Evolutionary conservation across 306 rosid genomes (phyloP).

Genomic region (Prunus salicina): DNA sequence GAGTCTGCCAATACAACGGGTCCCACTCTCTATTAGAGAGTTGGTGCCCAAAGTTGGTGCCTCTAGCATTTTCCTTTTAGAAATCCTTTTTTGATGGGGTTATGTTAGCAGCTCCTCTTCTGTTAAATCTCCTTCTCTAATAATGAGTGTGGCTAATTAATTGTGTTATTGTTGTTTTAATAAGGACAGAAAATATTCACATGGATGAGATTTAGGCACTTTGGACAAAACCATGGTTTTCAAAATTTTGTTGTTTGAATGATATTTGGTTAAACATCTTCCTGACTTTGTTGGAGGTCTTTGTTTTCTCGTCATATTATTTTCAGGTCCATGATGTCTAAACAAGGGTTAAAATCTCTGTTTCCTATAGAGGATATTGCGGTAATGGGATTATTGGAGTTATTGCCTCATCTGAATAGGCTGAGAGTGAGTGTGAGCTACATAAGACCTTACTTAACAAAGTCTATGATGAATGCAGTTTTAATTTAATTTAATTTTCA

Average conservation of each 20-base stretch:
- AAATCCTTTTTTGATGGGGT: not conserved
- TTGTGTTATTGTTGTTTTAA: not conserved
- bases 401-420: conserved; percentile 64
- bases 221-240: not conserved
- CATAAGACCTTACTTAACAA: not conserved
- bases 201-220: not conserved
- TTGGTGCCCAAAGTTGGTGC: too few species aligned
- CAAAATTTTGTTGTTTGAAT: not conserved
- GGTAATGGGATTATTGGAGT: conserved; percentile 93
- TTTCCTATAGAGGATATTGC: conserved; percentile 85
- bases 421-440: conserved; percentile 60
- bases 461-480: not conserved
- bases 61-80: not conserved
- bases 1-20: too few species aligned
- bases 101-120: not conserved
- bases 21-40: too few species aligned
- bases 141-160: not conserved
- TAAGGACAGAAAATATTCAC: not conserved
- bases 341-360: conserved; percentile 64
- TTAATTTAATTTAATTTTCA: not conserved
- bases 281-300: not conserved
- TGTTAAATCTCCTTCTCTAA: not conserved
- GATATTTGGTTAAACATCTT: not conserved
- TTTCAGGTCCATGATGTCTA: conserved; percentile 69
- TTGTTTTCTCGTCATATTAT: not conserved